Evolutionary conservation across 1,139 yeast species (phyloP), one percentile per base, ranked within the genome.

Genomic region (Kodamaea arcana): DNA sequence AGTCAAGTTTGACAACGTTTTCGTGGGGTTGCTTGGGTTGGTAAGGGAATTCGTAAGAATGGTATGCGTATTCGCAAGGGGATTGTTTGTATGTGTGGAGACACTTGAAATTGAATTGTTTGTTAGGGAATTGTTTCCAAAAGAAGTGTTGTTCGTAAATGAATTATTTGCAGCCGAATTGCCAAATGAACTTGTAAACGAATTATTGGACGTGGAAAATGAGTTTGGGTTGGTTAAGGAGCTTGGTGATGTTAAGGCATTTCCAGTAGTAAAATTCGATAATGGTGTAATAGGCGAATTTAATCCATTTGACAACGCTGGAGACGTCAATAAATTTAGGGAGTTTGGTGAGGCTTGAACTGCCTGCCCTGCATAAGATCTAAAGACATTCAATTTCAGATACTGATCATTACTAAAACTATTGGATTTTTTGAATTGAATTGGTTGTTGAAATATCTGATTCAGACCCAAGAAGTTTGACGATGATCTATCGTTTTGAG

Each of bases 11-110:
- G 22, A 18, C 9, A 18, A 18, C 9, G 22, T 18, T 6, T 18
- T 18, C 9, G 22, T 18, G 9, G 22, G 22, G 9, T 18, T 18
- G 26, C 11, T 23, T 29, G 22, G 22, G 8, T 16, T 13, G n/a
- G 27, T 8, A 15, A 26, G 29, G 26, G 35, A 15, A 13, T 16
- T 23, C 22, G 14, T 27, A n/a, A n/a, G n/a, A n/a, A n/a, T n/a
- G n/a, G n/a, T n/a, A n/a, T n/a, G n/a, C n/a, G n/a, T n/a, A n/a
- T n/a, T n/a, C n/a, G n/a, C n/a, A n/a, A n/a, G n/a, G n/a, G n/a
- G n/a, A n/a, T n/a, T n/a, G n/a, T n/a, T n/a, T n/a, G n/a, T n/a
- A n/a, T n/a, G n/a, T n/a, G n/a, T n/a, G n/a, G n/a, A n/a, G n/a
- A n/a, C n/a, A n/a, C n/a, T n/a, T n/a, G n/a, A n/a, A n/a, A n/a